Conservation (phyloP, 2,329 filamentous ascomycete species). For the Xylaria sp. region DNA sequence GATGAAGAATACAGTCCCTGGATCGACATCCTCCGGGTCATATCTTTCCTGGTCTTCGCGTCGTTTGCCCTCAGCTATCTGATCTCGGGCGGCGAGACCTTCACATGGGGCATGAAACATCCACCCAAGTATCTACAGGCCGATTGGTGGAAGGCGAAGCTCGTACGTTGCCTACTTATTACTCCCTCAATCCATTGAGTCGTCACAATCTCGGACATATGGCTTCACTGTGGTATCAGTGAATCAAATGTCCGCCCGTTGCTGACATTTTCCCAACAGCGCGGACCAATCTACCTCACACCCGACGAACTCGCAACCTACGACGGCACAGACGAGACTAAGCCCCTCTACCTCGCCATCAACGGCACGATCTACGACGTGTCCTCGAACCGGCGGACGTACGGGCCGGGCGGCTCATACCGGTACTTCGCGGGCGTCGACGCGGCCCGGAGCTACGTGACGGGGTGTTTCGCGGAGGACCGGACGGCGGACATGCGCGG, state of each 20-base stretch:
- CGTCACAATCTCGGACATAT: no score
- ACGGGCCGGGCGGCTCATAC: constrained; percentile 88
- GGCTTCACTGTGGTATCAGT: no score
- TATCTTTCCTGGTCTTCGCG: constrained; percentile 73
- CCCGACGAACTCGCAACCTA: constrained; percentile 77
- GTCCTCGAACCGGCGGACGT: constrained; percentile 72
- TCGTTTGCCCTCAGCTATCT: constrained; percentile 80
- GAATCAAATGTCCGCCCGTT: constrained; percentile 2
- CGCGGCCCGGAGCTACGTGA: constrained; percentile 88
- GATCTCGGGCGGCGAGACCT: constrained; percentile 75
- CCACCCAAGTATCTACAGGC: constrained; percentile 70
- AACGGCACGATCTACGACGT: constrained; percentile 91
- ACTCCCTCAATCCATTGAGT: background rate
- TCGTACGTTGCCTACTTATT: constrained; percentile 60
- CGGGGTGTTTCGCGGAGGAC: constrained; percentile 91
- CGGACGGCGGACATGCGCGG: constrained; percentile 85
- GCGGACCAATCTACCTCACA: constrained; percentile 75
- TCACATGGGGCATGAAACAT: constrained; percentile 73
- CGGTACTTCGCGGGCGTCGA: constrained; percentile 87
- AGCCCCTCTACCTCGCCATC: constrained; percentile 90
- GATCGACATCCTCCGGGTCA: constrained; percentile 76
- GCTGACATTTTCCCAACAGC: constrained; percentile 55
- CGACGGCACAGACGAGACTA: constrained; percentile 78
- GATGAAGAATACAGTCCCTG: constrained; percentile 63
- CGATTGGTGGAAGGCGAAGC: constrained; percentile 67